Percentiles rank a stretch among this genome's conserved stretches.
Evolutionary conservation across 169 alveolate species (phyloP).

Genomic region (Eimeria praecox): DNA sequence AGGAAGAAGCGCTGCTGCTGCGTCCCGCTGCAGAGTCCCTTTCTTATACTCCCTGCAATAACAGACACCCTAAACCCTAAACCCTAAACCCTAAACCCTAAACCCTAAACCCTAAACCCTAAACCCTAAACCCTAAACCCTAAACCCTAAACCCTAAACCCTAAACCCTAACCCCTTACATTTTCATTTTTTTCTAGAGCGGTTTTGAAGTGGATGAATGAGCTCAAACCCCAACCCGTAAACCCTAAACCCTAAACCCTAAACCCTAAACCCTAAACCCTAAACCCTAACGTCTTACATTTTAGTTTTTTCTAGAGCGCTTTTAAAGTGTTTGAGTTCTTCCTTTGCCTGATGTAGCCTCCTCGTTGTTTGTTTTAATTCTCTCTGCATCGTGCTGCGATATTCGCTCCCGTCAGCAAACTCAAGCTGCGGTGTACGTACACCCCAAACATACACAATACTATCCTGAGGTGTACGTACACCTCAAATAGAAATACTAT

Average conservation of each 20-base stretch:
- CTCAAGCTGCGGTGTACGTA: constrained; percentile 11
- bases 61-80: no score
- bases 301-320: not conserved
- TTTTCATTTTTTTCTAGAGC: not conserved
- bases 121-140: constrained; percentile 24
- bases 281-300: not conserved
- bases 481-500: not conserved
- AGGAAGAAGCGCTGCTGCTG: constrained; percentile 4
- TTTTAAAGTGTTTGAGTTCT: not conserved
- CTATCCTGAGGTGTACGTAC: not conserved
- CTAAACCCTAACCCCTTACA: not conserved
- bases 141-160: not conserved
- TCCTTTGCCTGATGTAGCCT: not conserved
- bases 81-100: constrained; percentile 20
- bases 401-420: constrained; percentile 7
- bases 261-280: constrained; percentile 24
- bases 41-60: constrained; percentile 17
- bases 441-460: not conserved
- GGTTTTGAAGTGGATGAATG: no score
- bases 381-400: not conserved
- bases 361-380: not conserved
- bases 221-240: no score
- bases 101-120: constrained; percentile 29
- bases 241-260: no score
- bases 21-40: not conserved